These are phyloP conservation scores for Penicillium chermesinum DNA, from an alignment of 495 filamentous ascomycete genomes.

Conservation along the genomic window DNA sequence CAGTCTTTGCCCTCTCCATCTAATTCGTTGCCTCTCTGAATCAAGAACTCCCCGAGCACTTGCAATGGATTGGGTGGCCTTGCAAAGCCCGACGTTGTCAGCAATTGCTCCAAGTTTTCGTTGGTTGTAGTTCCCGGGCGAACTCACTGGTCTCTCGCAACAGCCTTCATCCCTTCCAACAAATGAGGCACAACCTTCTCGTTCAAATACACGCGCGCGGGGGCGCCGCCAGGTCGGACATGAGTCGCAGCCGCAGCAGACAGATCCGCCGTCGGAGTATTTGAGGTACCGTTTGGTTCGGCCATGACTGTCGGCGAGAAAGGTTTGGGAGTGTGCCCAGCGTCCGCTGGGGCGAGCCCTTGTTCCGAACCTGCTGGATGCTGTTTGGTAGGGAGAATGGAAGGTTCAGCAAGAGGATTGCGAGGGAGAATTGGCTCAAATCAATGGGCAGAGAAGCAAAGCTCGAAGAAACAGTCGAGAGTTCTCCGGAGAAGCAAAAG, in stretches of 20 bases:
- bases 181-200: conserved; percentile 77
- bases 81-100: not conserved
- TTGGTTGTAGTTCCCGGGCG: not conserved
- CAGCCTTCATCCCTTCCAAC: conserved; percentile 85
- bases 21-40: conserved; percentile 74
- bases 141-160: conserved; percentile 77
- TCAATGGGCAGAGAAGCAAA: not conserved
- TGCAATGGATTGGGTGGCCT: conserved; percentile 78
- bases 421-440: not conserved
- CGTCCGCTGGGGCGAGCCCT: not conserved
- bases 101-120: not conserved
- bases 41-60: conserved; percentile 78
- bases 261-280: conserved; percentile 37
- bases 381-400: not conserved
- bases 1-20: conserved; percentile 37
- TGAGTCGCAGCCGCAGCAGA: conserved; percentile 38
- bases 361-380: not conserved
- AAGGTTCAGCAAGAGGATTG: not conserved
- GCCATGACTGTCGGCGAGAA: conserved; percentile 14
- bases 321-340: conserved; percentile 1
- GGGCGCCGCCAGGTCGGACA: conserved; percentile 65
- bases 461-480: not conserved
- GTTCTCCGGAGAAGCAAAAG: conserved; percentile 7
- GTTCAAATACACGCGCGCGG: conserved; percentile 85
- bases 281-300: conserved; percentile 22